Evolutionary conservation across 2,329 filamentous ascomycete species (phyloP), one percentile per base, ranked within the genome.

Genomic region (Thermoascus crustaceus): DNA sequence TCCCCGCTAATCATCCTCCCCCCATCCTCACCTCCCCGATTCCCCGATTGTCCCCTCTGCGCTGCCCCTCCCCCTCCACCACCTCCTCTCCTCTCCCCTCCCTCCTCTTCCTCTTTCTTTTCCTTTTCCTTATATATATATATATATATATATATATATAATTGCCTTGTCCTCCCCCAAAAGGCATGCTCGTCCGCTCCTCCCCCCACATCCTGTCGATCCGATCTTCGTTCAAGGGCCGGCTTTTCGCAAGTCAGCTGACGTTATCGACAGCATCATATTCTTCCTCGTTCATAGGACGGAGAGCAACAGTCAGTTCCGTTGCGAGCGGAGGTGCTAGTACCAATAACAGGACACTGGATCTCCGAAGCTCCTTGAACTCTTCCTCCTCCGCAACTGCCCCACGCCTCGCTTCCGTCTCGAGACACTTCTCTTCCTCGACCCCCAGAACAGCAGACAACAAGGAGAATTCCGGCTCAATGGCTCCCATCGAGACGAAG

Each of bases 401-500:
- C 22, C 40, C 53, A 25, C 61, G 66, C 35, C 58, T 69, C 18
- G 49, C 56, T 27, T 55, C 57, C 11, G 44, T 69, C 11, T 53
- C 63, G 3, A 53, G 58, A 38, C 66, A 68, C 31, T 61, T 69
- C 39, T 55, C 60, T 17, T 54, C 53, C 5, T 53, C 53, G 7
- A 39, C 54, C 9, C 10, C 21, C 17, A 16, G 10, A 30, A 31
- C 25, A 18, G 4, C 14, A 9, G 8, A 6, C 19, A 19, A 33
- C 3, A 24, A 44, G n/a, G 38, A 43, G n/a, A 41, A 48, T n/a
- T 53, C 54, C 20, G 53, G 42, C 36, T 52, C 41, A 36, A 71
- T 70, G 68, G 60, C 67, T 40, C 68, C 69, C 16, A 57, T 65
- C 5, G 54, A 59, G 24, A 53, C 59, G 16, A 63, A 67, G 41